Evolutionary conservation across 2,329 filamentous ascomycete species (phyloP).

Genomic region (Aspergillaceae sp.): DNA sequence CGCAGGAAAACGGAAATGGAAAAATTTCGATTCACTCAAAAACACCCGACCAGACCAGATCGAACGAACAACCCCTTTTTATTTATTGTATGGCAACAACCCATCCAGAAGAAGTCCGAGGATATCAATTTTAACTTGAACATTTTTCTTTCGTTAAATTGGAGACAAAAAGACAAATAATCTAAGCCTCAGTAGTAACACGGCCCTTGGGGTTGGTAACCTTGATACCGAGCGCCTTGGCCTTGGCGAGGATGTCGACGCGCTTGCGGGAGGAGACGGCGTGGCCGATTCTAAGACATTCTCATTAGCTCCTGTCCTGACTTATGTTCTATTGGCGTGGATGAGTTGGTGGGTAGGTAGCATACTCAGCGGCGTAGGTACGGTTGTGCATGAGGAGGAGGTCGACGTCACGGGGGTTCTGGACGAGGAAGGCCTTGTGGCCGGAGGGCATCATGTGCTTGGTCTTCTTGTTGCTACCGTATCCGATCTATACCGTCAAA

Average conservation of each 20-base stretch:
- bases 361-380: conserved; percentile 97
- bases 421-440: conserved; percentile 99
- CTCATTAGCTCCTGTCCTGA: conserved; percentile 3
- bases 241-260: conserved; percentile 93
- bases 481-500: conserved; percentile 66
- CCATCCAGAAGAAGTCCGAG: not conserved
- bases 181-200: conserved; percentile 83
- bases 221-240: conserved; percentile 98
- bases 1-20: not conserved
- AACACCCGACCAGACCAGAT: conserved; percentile 9
- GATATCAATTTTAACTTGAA: not conserved
- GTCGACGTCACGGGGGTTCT: conserved; percentile 92
- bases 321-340: not conserved
- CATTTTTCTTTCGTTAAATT: not conserved
- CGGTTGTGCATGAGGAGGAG: conserved; percentile 99
- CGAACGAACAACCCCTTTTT: conserved; percentile 3
- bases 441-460: conserved; percentile 97
- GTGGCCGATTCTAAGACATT: conserved; percentile 71
- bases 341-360: conserved; percentile 17
- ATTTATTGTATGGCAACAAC: conserved; percentile 37
- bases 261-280: conserved; percentile 97
- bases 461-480: conserved; percentile 99
- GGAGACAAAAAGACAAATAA: conserved; percentile 14
- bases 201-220: conserved; percentile 99
- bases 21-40: conserved; percentile 6